Percentiles rank a stretch among this genome's conserved stretches.
Conservation (phyloP, 1,139 yeast species). For the Yamadazyma aaseri region DNA sequence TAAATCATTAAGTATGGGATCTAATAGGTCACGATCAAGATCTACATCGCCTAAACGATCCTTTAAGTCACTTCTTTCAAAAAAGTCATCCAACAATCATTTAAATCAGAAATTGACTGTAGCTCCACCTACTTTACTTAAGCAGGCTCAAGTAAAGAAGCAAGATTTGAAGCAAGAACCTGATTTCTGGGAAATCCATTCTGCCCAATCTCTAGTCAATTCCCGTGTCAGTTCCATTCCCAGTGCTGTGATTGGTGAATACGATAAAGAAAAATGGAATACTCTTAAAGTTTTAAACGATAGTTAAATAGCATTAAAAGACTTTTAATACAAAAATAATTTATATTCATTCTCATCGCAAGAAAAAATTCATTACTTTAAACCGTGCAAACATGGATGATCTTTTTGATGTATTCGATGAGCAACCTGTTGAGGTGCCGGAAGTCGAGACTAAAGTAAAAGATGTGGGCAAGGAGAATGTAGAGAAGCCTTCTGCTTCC, state of each 20-base stretch:
- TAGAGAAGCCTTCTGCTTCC: constrained; percentile 6
- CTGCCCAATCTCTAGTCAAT: constrained; percentile 36
- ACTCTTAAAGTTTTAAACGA: constrained; percentile 34
- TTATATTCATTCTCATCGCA: constrained; percentile 8
- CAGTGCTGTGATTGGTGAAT: constrained; percentile 60
- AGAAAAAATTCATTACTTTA: no score
- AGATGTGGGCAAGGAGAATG: constrained; percentile 14
- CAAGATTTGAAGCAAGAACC: constrained; percentile 18
- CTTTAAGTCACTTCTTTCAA: constrained; percentile 8
- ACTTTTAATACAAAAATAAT: background rate
- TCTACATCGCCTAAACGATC: constrained; percentile 7
- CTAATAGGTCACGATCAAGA: constrained; percentile 5
- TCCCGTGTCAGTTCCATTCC: constrained; percentile 53
- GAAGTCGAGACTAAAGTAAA: constrained; percentile 18
- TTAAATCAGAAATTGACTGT: constrained; percentile 2
- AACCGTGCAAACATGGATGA: constrained; percentile 41
- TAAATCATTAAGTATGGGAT: constrained; percentile 1
- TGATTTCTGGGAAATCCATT: constrained; percentile 37
- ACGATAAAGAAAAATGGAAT: constrained; percentile 65
- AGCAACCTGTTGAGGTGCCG: constrained; percentile 46
- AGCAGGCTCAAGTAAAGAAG: constrained; percentile 18
- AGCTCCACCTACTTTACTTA: constrained; percentile 17
- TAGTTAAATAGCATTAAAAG: constrained; percentile 7
- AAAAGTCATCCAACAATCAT: constrained; percentile 4
- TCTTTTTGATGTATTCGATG: constrained; percentile 68